These are phyloP conservation scores for Aspergillus sp. DNA, from an alignment of 2,329 filamentous ascomycete species.

Conservation along the genomic window DNA sequence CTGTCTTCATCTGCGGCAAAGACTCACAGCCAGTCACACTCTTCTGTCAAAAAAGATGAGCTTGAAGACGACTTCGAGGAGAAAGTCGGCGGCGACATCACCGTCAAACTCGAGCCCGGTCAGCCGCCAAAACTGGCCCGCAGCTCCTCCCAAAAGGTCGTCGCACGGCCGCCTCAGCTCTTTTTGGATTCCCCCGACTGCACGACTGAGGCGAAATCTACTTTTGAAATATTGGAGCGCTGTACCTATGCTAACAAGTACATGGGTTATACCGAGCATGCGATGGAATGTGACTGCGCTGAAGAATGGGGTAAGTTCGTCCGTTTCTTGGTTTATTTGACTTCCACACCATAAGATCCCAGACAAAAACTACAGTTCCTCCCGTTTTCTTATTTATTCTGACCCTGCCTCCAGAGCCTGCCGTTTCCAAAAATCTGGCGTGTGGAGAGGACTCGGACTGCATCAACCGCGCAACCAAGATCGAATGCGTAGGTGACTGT, in stretches of 20 bases:
- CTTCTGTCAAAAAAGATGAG: constrained; percentile 23
- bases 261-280: constrained; percentile 84
- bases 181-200: constrained; percentile 69
- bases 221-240: constrained; percentile 71
- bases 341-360: constrained; percentile 2
- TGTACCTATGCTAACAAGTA: constrained; percentile 89
- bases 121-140: constrained; percentile 64
- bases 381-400: constrained; percentile 1
- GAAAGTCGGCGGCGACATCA: constrained; percentile 51
- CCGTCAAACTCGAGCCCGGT: constrained; percentile 53
- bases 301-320: constrained; percentile 80
- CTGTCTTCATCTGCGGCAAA: constrained; percentile 12
- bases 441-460: constrained; percentile 96
- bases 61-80: constrained; percentile 33
- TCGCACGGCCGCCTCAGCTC: constrained; percentile 53
- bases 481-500: constrained; percentile 84
- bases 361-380: neutral
- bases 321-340: constrained; percentile 12
- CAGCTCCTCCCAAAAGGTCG: constrained; percentile 61
- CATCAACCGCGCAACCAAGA: constrained; percentile 96
- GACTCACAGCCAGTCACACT: constrained; percentile 15
- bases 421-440: constrained; percentile 58
- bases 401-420: constrained; percentile 40
- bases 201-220: constrained; percentile 62
- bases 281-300: constrained; percentile 87